phyloP scores from a whole-genome alignment of 2,329 filamentous ascomycete species.

The Alternaria longipes region DNA sequence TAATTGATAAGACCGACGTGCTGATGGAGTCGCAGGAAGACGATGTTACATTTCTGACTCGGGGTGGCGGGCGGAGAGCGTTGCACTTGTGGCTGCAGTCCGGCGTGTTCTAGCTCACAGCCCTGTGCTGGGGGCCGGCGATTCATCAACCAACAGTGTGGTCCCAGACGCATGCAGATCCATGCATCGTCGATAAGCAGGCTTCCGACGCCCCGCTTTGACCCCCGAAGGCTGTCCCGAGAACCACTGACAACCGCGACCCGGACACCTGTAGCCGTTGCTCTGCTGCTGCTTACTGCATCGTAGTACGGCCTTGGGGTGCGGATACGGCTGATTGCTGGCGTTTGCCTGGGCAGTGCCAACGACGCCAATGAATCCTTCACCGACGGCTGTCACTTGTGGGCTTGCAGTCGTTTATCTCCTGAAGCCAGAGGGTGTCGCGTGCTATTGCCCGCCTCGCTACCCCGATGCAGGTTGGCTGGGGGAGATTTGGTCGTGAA shows the following conservation, averaged over 20 bases:
- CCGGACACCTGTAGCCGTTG: slow-evolving; percentile 20
- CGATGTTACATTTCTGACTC: slow-evolving; percentile 17
- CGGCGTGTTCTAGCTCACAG: slow-evolving; percentile 17
- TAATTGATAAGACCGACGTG: background rate
- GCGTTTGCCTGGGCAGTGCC: background rate
- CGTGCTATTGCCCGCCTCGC: slow-evolving; percentile 36
- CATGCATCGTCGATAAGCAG: slow-evolving; percentile 15
- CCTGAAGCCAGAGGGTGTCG: slow-evolving; percentile 33
- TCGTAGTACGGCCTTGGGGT: slow-evolving; percentile 3
- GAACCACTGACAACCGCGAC: slow-evolving; percentile 14
- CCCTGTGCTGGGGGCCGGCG: background rate
- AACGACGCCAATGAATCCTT: background rate
- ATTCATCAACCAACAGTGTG: slow-evolving; percentile 17
- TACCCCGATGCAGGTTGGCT: slow-evolving; percentile 26
- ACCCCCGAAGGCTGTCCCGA: slow-evolving; percentile 16
- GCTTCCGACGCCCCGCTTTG: slow-evolving; percentile 6
- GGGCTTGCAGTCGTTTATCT: slow-evolving; percentile 3
- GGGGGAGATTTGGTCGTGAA: slow-evolving; percentile 26
- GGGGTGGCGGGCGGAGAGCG: slow-evolving; percentile 9
- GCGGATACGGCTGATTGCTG: slow-evolving; percentile 2
- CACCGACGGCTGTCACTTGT: slow-evolving; percentile 5
- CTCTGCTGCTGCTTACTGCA: background rate
- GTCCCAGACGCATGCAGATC: slow-evolving; percentile 7
- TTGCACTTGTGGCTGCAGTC: slow-evolving; percentile 8
- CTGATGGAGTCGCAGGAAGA: slow-evolving; percentile 1